These are phyloP conservation scores for Trametes maxima DNA, from an alignment of 768 basidiomycete genomes.

Conservation along the genomic window DNA sequence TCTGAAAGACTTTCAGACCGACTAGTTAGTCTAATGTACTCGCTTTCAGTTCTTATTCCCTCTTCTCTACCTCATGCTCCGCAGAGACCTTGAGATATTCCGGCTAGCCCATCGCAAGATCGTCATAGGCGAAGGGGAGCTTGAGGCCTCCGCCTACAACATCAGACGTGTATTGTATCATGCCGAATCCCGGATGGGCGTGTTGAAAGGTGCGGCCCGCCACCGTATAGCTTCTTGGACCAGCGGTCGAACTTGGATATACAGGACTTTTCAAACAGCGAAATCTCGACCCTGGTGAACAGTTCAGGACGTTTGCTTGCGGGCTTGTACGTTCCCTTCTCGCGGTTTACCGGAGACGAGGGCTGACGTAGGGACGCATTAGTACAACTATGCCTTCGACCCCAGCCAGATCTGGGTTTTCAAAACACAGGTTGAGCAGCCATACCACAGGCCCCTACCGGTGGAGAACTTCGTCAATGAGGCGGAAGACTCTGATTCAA, in stretches of 20 bases:
- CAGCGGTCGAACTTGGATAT: background rate
- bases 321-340: background rate
- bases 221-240: background rate
- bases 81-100: slow-evolving; percentile 37
- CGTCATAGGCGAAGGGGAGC: slow-evolving; percentile 31
- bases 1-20: background rate
- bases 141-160: slow-evolving; percentile 26
- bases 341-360: background rate
- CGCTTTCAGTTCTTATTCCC: slow-evolving; percentile 37
- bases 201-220: background rate
- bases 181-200: background rate
- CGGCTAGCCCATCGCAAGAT: slow-evolving; percentile 26
- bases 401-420: background rate
- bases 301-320: background rate
- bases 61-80: slow-evolving; percentile 36
- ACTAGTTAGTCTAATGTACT: background rate
- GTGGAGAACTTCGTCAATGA: background rate
- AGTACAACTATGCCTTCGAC: background rate
- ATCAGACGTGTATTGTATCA: slow-evolving; percentile 16
- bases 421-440: background rate
- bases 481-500: background rate
- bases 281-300: background rate
- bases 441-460: background rate
- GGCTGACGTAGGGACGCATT: background rate
- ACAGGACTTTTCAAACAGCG: background rate